These are phyloP conservation scores for Protomyces macrosporus DNA, from an alignment of 1,139 yeast species.

Conservation along the genomic window DNA sequence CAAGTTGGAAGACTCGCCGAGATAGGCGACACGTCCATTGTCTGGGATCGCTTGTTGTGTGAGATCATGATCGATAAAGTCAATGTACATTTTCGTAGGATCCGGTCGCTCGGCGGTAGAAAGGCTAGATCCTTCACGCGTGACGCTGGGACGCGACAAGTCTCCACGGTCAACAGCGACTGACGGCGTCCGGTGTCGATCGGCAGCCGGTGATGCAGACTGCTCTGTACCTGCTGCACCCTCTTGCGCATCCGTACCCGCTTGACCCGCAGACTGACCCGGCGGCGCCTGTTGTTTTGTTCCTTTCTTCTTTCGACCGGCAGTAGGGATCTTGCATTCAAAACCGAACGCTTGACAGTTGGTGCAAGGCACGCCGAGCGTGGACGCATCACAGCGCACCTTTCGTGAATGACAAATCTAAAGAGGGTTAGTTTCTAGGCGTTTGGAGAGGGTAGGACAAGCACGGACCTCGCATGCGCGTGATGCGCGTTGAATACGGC, in stretches of 20 bases:
- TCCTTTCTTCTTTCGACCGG: conserved; percentile 8
- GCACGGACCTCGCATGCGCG: conserved; percentile 22
- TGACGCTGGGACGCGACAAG: not conserved
- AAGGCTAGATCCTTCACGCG: not conserved
- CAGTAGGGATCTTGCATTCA: conserved; percentile 21
- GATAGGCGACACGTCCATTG: conserved; percentile 19
- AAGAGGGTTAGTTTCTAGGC: not conserved
- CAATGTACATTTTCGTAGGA: conserved; percentile 11
- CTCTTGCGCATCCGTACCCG: not conserved
- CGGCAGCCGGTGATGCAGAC: not conserved
- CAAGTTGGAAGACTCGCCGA: conserved; percentile 39
- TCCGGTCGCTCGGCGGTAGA: not conserved
- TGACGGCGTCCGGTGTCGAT: not conserved
- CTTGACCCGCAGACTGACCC: not conserved
- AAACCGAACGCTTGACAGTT: conserved; percentile 26
- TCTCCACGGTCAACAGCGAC: not conserved
- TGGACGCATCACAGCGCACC: conserved; percentile 27
- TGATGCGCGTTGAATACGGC: conserved; percentile 24
- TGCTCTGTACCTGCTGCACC: not conserved
- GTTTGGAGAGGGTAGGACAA: not conserved
- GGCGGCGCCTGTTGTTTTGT: not conserved
- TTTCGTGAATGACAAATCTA: conserved; percentile 25
- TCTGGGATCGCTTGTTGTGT: conserved; percentile 16
- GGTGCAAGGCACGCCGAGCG: conserved; percentile 26
- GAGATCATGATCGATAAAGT: conserved; percentile 5